Evolutionary conservation across 169 alveolate genomes (phyloP), one percentile per base, ranked within the genome.

Genomic region (Eimeria tenella): DNA sequence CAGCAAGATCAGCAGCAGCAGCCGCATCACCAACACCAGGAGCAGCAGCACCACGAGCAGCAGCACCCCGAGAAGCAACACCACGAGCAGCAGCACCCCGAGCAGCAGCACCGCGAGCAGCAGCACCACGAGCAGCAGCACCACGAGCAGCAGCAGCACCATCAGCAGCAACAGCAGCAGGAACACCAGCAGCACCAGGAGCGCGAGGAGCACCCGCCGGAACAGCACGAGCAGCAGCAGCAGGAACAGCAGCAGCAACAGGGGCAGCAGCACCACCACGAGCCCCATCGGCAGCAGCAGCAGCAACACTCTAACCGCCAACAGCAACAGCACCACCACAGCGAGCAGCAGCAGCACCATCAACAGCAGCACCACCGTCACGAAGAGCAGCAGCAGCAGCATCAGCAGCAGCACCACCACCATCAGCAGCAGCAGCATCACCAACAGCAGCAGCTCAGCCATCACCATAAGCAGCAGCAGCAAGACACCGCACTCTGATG

Each of bases 41-140:
- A 73, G 62, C 53, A 9, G 42, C 21, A 42, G 83, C 83, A 73
- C 15, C 21, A 73, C 31, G 60, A 31, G 55, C 21, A 23, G 15
- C 17, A n/a, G 81, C 53, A 68, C 9, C 52, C 2, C 23, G 49
- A 21, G n/a, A n/a, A 71, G 81, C n/a, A 71, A 7, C 81, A 23
- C 23, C 81, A 8, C 0, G 56, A 23, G 81, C 81, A 23, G 21
- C 21, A 62, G 21, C 71, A 62, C 31, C 71, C 0, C 4, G 23
- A 6, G 71, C 8, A 62, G 13, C 31, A 62, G 6, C 13, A n/a
- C 0, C n/a, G 4, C 0, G 50, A 23, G 50, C 23, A 23, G 56
- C 81, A 25, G 81, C 50, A 71, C 13, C 81, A 71, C 1, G 56
- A 31, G 55, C 56, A 71, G 25, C 81, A 71, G 31, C 81, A 71